Base-by-base conservation (phyloP, 768 basidiomycete species). In the Artomyces pyxidatus region DNA sequence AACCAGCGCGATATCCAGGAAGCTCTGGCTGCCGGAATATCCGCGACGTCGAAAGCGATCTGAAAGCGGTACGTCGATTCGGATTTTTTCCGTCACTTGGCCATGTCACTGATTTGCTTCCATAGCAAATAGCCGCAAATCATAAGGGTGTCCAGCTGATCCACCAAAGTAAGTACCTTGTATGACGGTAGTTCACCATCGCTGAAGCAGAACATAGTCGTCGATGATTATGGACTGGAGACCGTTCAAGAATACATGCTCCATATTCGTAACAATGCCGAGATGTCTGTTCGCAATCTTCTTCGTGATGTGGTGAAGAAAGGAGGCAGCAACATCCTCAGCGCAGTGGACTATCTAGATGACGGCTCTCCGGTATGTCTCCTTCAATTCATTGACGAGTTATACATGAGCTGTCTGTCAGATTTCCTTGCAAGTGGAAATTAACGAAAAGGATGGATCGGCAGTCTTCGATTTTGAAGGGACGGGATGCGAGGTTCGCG, bases 221-320 rank as follows among this genome's bases (percentile, higher is more conserved):
- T 95, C 44, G 76, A 81, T 5, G 94, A 98, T 56, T 95, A 95
- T 58, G 77, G 83, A 6, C 74, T 96, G 37, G 68, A 78, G 50
- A 91, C 82, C 0, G 94, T 98, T 4, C 93, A 95, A 61, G 81
- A 88, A 59, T 95, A 95, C 65, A 95, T 95, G 92, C 77, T 78
- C 52, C 83, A 91, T 64, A 96, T 95, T 63, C 83, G 88, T 25
- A 68, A 74, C 28, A 98, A 95, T 58, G 94, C 94, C 41, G 94
- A 96, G 64, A 70, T 65, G 51, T 89, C 86, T 11, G 94, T 98
- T 3, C 77, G 94, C 45, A 80, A 81, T 56, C 75, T 98, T 22
- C 73, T 98, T 45, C 76, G 77, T 40, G 77, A 84, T 44, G 87
- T 90, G 6, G 87, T 72, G 28, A 78, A 78, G 61, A 81, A 81